These are phyloP conservation scores for Scheffersomyces insectosa DNA, from an alignment of 1,139 yeast species.

Conservation along the genomic window DNA sequence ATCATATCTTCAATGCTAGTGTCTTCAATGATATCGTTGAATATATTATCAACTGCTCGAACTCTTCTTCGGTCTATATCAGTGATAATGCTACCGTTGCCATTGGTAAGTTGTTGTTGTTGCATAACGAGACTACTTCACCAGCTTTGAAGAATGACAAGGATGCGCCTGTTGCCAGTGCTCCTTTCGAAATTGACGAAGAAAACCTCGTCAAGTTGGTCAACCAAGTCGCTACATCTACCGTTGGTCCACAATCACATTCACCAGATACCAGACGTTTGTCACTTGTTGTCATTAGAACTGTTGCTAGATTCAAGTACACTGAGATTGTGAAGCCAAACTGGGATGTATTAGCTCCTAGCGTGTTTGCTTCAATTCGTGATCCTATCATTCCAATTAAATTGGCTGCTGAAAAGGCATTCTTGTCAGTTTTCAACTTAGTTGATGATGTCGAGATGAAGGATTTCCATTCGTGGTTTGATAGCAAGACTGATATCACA, in stretches of 20 bases:
- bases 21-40: slow-evolving; percentile 47
- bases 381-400: slow-evolving; percentile 87
- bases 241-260: slow-evolving; percentile 55
- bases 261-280: slow-evolving; percentile 83
- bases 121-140: slow-evolving; percentile 43
- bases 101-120: slow-evolving; percentile 74
- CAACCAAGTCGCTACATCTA: slow-evolving; percentile 49
- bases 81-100: slow-evolving; percentile 83
- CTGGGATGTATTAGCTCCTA: slow-evolving; percentile 62
- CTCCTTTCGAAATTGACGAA: slow-evolving; percentile 38
- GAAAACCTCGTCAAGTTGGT: slow-evolving; percentile 38
- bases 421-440: slow-evolving; percentile 66
- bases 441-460: slow-evolving; percentile 67
- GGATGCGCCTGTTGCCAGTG: slow-evolving; percentile 5
- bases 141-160: slow-evolving; percentile 25
- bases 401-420: slow-evolving; percentile 93
- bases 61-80: slow-evolving; percentile 52
- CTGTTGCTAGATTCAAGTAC: slow-evolving; percentile 65
- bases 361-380: slow-evolving; percentile 80
- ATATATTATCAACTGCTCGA: slow-evolving; percentile 49
- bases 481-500: slow-evolving; percentile 22
- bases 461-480: slow-evolving; percentile 63
- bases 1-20: slow-evolving; percentile 54
- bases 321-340: slow-evolving; percentile 49
- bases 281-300: slow-evolving; percentile 73